Evolutionary conservation across 192 early-diverging fungal species (phyloP), one percentile per base, ranked within the genome.

Genomic region (Coemansia pectinata): DNA sequence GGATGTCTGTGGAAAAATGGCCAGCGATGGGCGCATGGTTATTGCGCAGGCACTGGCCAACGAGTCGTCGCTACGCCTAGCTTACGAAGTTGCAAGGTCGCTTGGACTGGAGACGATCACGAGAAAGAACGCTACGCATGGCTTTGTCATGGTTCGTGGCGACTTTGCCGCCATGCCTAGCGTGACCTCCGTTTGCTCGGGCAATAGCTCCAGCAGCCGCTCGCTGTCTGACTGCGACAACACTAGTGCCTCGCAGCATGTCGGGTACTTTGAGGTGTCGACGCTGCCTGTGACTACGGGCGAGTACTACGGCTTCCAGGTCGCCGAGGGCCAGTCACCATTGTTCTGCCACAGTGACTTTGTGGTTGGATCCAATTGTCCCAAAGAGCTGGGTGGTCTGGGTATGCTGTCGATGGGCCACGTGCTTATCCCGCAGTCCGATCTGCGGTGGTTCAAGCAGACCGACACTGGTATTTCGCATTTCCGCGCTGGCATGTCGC

Each of bases 321-420:
- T 83, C 1, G 72, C 76, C 15, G 61, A 55, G 11, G 73, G 73
- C 19, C 76, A 79, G 77, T 78, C 76, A 60, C 76, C 76, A 23
- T 73, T 78, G 64, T 84, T 84, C 73, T 79, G 76, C 71, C 81
- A 84, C 57, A 66, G 70, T 41, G 81, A 84, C 73, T 84, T 84
- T 78, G 76, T 75, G 34, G 71, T 80, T 7, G 78, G 83, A 19
- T 86, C 86, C 61, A 89, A 90, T 67, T 90, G 88, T 42, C 95
- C 95, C 10, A 95, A 95, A 85, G 96, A 96, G 84, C 83, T 99
- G 47, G 96, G 97, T 74, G 97, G 97, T 42, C 86, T 99, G 29
- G 95, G 95, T 63, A 99, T 99, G 97, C 85, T 99, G 48, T 96
- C 95, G 12, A 99, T 99, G 97, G 97, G 97, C 52, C 96, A 99